Conservation (phyloP, 257 asterid species). For the Nicotiana benthamiana region DNA sequence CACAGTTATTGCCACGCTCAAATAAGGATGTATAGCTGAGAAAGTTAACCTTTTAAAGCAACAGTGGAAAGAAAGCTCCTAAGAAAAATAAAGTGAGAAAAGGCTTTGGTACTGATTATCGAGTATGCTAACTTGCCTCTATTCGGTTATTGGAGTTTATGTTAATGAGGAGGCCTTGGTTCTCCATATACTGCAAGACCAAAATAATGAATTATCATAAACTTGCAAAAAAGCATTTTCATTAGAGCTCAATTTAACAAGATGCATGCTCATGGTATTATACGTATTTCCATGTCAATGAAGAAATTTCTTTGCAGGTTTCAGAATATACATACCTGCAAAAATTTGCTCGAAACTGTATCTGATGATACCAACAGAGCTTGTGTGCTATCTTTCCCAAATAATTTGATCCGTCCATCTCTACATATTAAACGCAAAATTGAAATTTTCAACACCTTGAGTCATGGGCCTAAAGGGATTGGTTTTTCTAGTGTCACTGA, state of each 20-base stretch:
- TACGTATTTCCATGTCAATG: not conserved
- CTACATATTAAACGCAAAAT: constrained; percentile 22
- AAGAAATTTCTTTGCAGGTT: not conserved
- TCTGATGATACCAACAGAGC: constrained; percentile 61
- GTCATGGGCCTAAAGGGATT: not conserved
- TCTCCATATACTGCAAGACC: constrained; percentile 65
- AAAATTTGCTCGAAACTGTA: constrained; percentile 49
- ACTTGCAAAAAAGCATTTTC: not conserved
- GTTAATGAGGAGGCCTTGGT: constrained; percentile 58
- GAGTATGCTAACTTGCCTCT: constrained; percentile 44
- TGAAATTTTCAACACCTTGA: not conserved
- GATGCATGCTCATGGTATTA: not conserved
- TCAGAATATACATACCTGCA: constrained; percentile 40
- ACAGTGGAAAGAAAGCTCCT: not conserved
- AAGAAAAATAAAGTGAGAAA: not conserved
- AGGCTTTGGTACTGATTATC: not conserved
- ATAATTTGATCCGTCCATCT: constrained; percentile 83
- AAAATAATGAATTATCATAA: constrained; percentile 9
- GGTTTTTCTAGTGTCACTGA: not conserved
- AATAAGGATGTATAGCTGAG: not conserved
- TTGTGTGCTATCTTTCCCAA: constrained; percentile 71
- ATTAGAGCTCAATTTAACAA: not conserved
- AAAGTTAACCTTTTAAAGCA: not conserved
- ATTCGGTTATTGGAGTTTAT: constrained; percentile 61
- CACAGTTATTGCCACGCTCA: not conserved